phyloP scores from a whole-genome alignment of 768 basidiomycete species.

The Lepiota brunneoincarnata region DNA sequence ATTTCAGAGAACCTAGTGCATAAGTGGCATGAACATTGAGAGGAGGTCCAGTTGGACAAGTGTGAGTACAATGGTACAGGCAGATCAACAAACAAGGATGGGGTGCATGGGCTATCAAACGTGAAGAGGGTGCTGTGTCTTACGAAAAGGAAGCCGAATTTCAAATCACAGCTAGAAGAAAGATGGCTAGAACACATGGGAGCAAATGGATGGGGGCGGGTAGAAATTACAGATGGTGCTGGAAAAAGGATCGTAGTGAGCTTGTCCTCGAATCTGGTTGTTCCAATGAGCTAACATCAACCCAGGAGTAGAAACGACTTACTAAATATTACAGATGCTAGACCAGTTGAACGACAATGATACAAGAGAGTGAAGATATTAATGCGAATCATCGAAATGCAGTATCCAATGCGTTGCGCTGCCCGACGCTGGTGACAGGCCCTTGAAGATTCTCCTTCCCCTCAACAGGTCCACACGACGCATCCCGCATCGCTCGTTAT shows the following conservation, averaged over 20 bases:
- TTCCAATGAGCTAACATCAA: neutral
- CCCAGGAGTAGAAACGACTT: neutral
- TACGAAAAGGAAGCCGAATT: too few species aligned
- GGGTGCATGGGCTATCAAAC: neutral
- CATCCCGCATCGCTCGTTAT: slow-evolving; percentile 45
- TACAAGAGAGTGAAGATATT: neutral
- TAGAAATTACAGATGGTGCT: slow-evolving; percentile 1
- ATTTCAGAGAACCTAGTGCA: neutral
- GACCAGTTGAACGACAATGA: neutral
- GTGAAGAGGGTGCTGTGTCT: too few species aligned
- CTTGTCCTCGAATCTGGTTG: neutral
- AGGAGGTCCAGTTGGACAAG: slow-evolving; percentile 1
- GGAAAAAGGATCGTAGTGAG: slow-evolving; percentile 7
- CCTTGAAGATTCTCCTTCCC: slow-evolving; percentile 52
- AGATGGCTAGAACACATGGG: neutral
- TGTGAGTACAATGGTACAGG: neutral
- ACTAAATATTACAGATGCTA: slow-evolving; percentile 11
- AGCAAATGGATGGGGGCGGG: neutral
- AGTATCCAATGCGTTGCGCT: slow-evolving; percentile 9
- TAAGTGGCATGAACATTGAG: neutral
- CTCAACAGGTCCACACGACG: slow-evolving; percentile 54
- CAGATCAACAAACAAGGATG: neutral
- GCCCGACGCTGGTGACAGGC: slow-evolving; percentile 32
- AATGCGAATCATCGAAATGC: slow-evolving; percentile 10
- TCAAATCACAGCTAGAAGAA: too few species aligned